phyloP scores from a whole-genome alignment of 169 alveolate genomes.

The Eimeria acervulina region DNA sequence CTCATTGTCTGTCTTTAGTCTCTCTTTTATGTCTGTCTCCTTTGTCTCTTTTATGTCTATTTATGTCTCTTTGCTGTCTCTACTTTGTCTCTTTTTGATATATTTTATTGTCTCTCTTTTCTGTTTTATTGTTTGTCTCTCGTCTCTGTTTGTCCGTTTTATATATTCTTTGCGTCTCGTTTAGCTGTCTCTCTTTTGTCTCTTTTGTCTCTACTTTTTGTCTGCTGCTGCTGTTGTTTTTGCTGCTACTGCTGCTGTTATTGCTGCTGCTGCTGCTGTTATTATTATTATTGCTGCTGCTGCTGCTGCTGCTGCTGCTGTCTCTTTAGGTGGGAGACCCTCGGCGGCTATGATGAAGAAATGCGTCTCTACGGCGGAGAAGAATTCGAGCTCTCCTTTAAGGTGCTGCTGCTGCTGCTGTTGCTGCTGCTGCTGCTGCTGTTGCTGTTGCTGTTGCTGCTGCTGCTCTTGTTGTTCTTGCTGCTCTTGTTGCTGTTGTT shows the following conservation, averaged over 20 bases:
- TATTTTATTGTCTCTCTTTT: too few relatives aligned
- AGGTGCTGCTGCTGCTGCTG: too few relatives aligned
- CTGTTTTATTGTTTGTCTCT: too few relatives aligned
- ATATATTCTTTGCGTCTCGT: not conserved
- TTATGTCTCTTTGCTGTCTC: not conserved
- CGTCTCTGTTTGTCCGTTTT: not conserved
- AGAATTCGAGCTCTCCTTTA: constrained; percentile 85
- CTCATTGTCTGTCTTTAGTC: too few relatives aligned
- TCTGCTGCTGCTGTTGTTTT: not conserved
- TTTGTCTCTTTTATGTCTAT: not conserved
- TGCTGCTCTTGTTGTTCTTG: not conserved
- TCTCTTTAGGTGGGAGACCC: constrained; percentile 75
- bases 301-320: not conserved
- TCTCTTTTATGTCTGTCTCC: not conserved
- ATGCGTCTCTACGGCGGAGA: constrained; percentile 86
- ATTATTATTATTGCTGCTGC: not conserved
- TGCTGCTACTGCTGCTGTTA: not conserved
- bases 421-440: constrained; percentile 19
- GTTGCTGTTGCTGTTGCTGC: not conserved
- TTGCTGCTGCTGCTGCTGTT: not conserved
- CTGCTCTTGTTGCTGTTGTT: not conserved
- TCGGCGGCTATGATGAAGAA: constrained; percentile 87
- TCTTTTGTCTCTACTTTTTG: too few relatives aligned
- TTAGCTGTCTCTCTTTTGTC: too few relatives aligned
- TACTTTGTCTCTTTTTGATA: not conserved